phyloP scores from a whole-genome alignment of 1,284 basidiomycete species.

The Irpex sp. region DNA sequence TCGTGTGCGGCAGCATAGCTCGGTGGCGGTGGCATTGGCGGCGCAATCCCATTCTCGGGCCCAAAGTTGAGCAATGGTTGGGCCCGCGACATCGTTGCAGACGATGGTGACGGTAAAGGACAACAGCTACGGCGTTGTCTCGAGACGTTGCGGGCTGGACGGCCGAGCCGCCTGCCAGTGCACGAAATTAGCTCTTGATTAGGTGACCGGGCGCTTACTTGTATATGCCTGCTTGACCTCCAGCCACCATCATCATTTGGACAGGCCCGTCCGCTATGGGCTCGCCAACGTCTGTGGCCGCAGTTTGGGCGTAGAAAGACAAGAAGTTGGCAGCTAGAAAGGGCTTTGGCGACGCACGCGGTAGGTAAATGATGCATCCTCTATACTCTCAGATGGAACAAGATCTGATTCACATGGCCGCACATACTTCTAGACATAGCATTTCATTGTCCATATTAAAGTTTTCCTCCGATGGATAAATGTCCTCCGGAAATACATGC shows the following conservation, averaged over 20 bases:
- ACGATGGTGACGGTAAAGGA: background rate
- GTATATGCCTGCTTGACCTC: background rate
- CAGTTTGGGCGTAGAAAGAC: background rate
- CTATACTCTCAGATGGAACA: too few relatives aligned
- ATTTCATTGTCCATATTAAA: background rate
- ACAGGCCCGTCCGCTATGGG: background rate
- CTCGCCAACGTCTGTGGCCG: background rate
- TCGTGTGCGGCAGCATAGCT: slow-evolving; percentile 22
- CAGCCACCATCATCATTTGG: background rate
- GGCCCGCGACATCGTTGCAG: slow-evolving; percentile 9
- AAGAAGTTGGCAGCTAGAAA: background rate
- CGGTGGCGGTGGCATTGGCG: slow-evolving; percentile 12
- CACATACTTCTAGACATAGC: background rate
- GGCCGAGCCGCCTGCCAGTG: too few relatives aligned
- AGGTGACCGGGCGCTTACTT: background rate
- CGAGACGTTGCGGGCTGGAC: background rate
- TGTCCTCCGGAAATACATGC: slow-evolving; percentile 24
- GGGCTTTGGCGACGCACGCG: too few relatives aligned
- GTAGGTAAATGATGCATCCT: too few relatives aligned
- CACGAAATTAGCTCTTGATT: background rate
- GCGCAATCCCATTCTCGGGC: background rate
- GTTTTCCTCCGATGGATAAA: slow-evolving; percentile 16
- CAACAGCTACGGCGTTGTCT: background rate
- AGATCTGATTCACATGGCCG: too few relatives aligned
- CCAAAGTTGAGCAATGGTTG: slow-evolving; percentile 15